phyloP scores from a whole-genome alignment of 2,329 filamentous ascomycete species.

The Beauveria brongniartii region DNA sequence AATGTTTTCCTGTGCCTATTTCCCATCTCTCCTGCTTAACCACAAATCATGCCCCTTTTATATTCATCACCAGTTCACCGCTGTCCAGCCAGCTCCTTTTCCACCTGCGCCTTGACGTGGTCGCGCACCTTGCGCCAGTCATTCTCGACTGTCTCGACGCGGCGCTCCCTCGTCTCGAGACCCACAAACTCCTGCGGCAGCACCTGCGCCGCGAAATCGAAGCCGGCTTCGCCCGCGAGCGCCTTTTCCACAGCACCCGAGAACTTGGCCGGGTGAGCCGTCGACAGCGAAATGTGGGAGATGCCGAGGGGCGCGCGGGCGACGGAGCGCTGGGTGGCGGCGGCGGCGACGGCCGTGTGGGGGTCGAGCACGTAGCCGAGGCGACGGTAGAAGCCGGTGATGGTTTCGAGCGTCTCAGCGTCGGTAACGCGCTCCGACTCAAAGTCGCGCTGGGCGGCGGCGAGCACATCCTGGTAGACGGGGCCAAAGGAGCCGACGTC shows the following conservation, averaged over 20 bases:
- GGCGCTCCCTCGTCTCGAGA: constrained; percentile 65
- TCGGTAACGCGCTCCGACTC: constrained; percentile 69
- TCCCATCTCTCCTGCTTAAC: neutral
- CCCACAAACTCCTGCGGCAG: constrained; percentile 76
- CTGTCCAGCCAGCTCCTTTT: constrained; percentile 42
- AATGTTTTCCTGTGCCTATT: neutral
- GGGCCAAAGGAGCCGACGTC: constrained; percentile 68
- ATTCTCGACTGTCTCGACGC: constrained; percentile 61
- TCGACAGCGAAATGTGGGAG: constrained; percentile 78
- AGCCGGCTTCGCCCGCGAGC: constrained; percentile 60
- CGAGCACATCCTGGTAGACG: constrained; percentile 66
- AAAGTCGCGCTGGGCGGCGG: constrained; percentile 64
- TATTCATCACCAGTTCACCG: neutral
- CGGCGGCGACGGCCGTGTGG: constrained; percentile 81
- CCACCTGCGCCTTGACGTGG: constrained; percentile 68
- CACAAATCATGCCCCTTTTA: neutral
- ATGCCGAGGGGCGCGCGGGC: constrained; percentile 41
- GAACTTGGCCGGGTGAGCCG: constrained; percentile 95
- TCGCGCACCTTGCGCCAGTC: constrained; percentile 69
- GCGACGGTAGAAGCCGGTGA: constrained; percentile 47
- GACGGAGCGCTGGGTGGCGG: constrained; percentile 65
- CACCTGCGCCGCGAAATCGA: constrained; percentile 66
- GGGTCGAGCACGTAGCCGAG: constrained; percentile 82
- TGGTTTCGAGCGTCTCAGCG: constrained; percentile 58
- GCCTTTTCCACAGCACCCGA: constrained; percentile 75